These are phyloP conservation scores for Kwoniella newhampshirensis DNA, from an alignment of 768 basidiomycete species.

Conservation along the genomic window DNA sequence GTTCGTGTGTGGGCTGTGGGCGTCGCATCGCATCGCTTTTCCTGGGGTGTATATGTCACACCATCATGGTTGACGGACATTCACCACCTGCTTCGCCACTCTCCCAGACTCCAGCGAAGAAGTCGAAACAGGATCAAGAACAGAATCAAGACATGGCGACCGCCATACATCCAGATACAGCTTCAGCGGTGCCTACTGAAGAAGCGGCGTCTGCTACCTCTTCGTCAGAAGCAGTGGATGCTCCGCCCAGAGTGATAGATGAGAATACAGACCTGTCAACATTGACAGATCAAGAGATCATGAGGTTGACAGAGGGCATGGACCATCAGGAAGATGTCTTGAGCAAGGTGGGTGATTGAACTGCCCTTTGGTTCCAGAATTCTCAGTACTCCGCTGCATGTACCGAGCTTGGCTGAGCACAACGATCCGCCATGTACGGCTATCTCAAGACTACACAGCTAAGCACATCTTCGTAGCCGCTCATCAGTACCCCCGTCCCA, in stretches of 20 bases:
- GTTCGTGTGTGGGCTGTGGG: no score
- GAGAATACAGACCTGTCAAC: constrained; percentile 51
- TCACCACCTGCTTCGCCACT: no score
- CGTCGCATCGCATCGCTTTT: no score
- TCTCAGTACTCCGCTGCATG: no score
- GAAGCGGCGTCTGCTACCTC: not conserved
- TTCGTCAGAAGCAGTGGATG: not conserved
- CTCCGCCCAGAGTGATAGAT: constrained; percentile 36
- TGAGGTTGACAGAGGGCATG: constrained; percentile 47
- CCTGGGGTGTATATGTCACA: no score
- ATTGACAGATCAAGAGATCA: constrained; percentile 53
- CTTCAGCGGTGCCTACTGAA: not conserved
- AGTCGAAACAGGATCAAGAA: no score
- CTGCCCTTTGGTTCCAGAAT: no score
- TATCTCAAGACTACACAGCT: not conserved
- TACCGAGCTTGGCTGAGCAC: no score
- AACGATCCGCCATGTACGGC: no score
- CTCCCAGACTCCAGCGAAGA: no score
- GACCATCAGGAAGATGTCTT: constrained; percentile 34
- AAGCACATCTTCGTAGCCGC: constrained; percentile 27
- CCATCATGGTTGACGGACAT: no score
- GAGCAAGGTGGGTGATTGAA: constrained; percentile 32
- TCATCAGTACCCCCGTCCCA: constrained; percentile 52
- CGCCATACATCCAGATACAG: not conserved
- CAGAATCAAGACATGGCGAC: not conserved